Evolutionary conservation across 306 rosid species (phyloP).

Genomic region (Prunus salicina): DNA sequence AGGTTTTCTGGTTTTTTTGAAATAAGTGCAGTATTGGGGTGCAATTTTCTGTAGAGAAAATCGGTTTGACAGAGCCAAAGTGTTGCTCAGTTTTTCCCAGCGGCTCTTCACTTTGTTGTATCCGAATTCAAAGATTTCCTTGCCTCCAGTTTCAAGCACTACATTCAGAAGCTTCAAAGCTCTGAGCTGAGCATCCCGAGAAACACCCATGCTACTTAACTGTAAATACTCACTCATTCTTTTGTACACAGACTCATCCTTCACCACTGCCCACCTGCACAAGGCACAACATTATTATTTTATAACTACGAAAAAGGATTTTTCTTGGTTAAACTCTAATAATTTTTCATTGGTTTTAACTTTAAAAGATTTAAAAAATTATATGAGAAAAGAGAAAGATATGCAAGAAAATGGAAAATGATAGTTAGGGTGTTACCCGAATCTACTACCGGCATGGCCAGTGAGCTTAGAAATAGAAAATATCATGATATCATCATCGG

Average conservation of each 20-base stretch:
- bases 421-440: conserved; percentile 26
- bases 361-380: no score
- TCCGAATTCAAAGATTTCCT: conserved; percentile 38
- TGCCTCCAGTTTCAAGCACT: conserved; percentile 27
- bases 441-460: conserved; percentile 53
- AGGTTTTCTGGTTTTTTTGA: conserved; percentile 16
- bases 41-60: conserved; percentile 38
- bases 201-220: conserved; percentile 28
- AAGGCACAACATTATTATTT: no score
- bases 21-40: conserved; percentile 34
- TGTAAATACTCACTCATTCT: conserved; percentile 16
- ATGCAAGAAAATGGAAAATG: neutral
- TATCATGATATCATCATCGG: conserved; percentile 44
- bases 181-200: conserved; percentile 47
- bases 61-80: conserved; percentile 35
- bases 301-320: no score
- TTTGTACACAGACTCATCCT: conserved; percentile 40
- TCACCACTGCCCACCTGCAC: conserved; percentile 53
- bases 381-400: neutral
- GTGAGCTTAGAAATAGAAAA: conserved; percentile 52
- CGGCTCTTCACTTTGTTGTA: conserved; percentile 31
- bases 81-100: conserved; percentile 31
- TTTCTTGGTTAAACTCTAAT: neutral
- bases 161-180: conserved; percentile 38
- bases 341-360: no score